Conservation (phyloP, 441 rosid genomes). For the Jatropha multifida region DNA sequence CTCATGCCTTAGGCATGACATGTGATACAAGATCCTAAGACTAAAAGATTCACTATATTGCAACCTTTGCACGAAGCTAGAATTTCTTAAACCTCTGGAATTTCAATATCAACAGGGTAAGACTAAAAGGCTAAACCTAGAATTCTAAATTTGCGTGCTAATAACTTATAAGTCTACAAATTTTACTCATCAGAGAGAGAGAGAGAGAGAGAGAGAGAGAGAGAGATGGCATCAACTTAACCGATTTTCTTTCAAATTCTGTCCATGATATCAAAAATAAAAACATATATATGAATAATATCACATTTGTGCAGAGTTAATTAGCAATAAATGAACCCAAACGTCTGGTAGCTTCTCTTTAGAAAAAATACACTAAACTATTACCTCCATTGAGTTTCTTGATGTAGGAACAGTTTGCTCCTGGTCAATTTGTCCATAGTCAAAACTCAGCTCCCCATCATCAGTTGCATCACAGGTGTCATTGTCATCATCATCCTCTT, state of each 20-base stretch:
- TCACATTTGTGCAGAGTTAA: background rate
- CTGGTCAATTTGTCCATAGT: conserved; percentile 52
- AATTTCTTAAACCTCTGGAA: background rate
- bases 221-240: background rate
- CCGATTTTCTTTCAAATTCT: background rate
- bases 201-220: no score
- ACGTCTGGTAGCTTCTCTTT: conserved; percentile 10
- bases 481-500: conserved; percentile 39
- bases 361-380: conserved; percentile 14
- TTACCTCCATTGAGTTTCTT: conserved; percentile 67
- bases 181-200: background rate
- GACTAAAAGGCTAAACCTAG: background rate
- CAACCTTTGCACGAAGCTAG: no score
- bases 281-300: background rate
- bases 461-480: conserved; percentile 46
- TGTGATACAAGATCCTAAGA: background rate
- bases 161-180: background rate
- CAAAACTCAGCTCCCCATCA: conserved; percentile 90
- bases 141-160: background rate
- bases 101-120: background rate
- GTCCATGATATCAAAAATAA: conserved; percentile 2
- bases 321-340: background rate
- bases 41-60: background rate
- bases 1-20: background rate
- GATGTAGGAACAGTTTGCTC: conserved; percentile 48